phyloP scores from a whole-genome alignment of 176 grass and related monocot genomes.

The Phyllostachys edulis region DNA sequence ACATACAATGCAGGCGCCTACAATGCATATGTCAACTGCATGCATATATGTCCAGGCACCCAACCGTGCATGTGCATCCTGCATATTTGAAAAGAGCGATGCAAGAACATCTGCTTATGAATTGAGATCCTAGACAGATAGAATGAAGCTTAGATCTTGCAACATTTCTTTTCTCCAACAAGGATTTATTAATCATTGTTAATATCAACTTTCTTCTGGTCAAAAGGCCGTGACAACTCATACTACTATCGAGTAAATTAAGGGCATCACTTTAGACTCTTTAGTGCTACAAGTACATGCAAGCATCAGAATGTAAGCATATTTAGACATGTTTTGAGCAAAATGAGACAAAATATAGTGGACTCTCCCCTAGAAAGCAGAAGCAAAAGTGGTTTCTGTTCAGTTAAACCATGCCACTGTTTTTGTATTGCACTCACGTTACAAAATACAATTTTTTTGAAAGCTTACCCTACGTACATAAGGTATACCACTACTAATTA shows the following conservation, averaged over 20 bases:
- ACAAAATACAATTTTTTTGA: background rate
- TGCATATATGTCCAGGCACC: constrained; percentile 31
- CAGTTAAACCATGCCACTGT: constrained; percentile 38
- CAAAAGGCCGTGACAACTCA: constrained; percentile 47
- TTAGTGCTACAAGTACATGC: constrained; percentile 40
- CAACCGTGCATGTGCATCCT: constrained; percentile 35
- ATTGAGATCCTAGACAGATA: constrained; percentile 58
- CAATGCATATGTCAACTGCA: constrained; percentile 48
- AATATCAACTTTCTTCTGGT: constrained; percentile 41
- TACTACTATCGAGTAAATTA: constrained; percentile 49
- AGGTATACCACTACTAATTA: background rate
- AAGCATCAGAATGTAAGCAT: constrained; percentile 35
- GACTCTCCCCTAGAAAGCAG: constrained; percentile 47
- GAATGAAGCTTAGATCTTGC: constrained; percentile 52
- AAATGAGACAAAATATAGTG: constrained; percentile 66
- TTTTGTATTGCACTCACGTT: constrained; percentile 24
- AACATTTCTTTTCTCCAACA: constrained; percentile 37
- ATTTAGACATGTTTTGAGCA: constrained; percentile 33
- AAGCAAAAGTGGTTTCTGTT: constrained; percentile 41
- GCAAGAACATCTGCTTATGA: constrained; percentile 46
- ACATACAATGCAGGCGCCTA: constrained; percentile 5
- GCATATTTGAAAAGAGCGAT: constrained; percentile 29
- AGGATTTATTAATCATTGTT: constrained; percentile 24
- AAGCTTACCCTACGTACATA: constrained; percentile 22
- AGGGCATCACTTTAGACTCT: constrained; percentile 38